Base-by-base conservation (phyloP, 2,329 filamentous ascomycete genomes). In the Penicillium sumatraense region DNA sequence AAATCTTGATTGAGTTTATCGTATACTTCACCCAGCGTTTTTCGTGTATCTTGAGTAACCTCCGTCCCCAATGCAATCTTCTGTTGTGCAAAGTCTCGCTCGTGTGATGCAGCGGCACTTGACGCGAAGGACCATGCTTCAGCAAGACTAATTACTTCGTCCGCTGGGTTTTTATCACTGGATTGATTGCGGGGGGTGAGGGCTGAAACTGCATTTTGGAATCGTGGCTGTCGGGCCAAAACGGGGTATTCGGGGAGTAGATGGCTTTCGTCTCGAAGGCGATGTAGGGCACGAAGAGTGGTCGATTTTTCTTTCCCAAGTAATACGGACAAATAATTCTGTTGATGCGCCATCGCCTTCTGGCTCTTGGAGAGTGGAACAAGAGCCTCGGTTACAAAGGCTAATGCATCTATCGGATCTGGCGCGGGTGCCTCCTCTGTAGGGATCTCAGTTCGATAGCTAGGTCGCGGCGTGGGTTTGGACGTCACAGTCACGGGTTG, bases 111-210 rank as follows among this genome's bases (percentile, higher is more conserved):
- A 3, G 74, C 74, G 3, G 71, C 72, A 3, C 67, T 57, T 4
- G 72, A 73, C 13, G 74, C 74, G 62, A 75, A 76, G 8, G 71
- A 68, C 74, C 74, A 77, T 33, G 73, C 73, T 59, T 75, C 67
- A 14, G 74, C 74, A 41, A 71, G 62, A 21, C 41, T 52, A 20
- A 75, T 57, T 16, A 75, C 53, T 44, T 73, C 72, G 27, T 75
- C 72, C 0, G 61, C 45, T n/a, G 63, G 60, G 11, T 38, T 57
- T 23, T 57, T 52, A 10, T 66, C 65, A n/a, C 59, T 23, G 1
- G 50, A 13, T 10, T 53, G 49, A 40, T 61, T 59, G 3, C 68
- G 64, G 16, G 64, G 61, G 26, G 59, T 65, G 14, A 69, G 61
- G 9, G 68, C 63, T 2, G 68, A 64, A 24, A 68, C 64, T 6